Conservation (phyloP, 1,139 yeast genomes). For the Geotrichum europaeum region DNA sequence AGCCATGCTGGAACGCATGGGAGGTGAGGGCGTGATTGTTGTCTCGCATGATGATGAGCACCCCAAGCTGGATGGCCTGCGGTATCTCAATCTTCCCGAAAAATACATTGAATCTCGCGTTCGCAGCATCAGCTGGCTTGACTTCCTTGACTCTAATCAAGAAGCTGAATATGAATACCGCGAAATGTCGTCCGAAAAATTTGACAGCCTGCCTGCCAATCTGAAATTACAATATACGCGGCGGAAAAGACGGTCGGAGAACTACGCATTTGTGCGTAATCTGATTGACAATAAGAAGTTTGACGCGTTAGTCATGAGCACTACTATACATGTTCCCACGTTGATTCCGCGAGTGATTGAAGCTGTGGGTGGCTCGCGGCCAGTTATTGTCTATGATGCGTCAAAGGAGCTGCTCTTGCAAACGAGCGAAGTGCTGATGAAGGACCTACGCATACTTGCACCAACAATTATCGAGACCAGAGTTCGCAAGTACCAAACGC, state of each 20-base stretch:
- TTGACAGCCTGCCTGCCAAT: slow-evolving; percentile 50
- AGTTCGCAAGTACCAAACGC: slow-evolving; percentile 83
- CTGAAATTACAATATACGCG: slow-evolving; percentile 65
- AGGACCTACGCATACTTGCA: slow-evolving; percentile 67
- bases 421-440: slow-evolving; percentile 58
- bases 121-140: slow-evolving; percentile 69
- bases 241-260: slow-evolving; percentile 53
- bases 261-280: slow-evolving; percentile 39
- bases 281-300: slow-evolving; percentile 53
- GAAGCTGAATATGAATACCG: slow-evolving; percentile 40
- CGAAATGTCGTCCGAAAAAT: slow-evolving; percentile 41
- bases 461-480: slow-evolving; percentile 79
- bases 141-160: slow-evolving; percentile 71
- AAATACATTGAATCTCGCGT: slow-evolving; percentile 51
- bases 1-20: slow-evolving; percentile 86
- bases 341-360: slow-evolving; percentile 58
- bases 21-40: slow-evolving; percentile 69
- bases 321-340: slow-evolving; percentile 64
- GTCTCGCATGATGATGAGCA: slow-evolving; percentile 90
- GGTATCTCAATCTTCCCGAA: slow-evolving; percentile 53
- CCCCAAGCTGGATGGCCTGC: slow-evolving; percentile 67
- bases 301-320: slow-evolving; percentile 71
- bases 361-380: slow-evolving; percentile 78
- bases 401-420: slow-evolving; percentile 73
- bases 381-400: slow-evolving; percentile 75